These are phyloP conservation scores for Taiwanofungus camphoratus DNA, from an alignment of 1,284 basidiomycete genomes.

Conservation along the genomic window DNA sequence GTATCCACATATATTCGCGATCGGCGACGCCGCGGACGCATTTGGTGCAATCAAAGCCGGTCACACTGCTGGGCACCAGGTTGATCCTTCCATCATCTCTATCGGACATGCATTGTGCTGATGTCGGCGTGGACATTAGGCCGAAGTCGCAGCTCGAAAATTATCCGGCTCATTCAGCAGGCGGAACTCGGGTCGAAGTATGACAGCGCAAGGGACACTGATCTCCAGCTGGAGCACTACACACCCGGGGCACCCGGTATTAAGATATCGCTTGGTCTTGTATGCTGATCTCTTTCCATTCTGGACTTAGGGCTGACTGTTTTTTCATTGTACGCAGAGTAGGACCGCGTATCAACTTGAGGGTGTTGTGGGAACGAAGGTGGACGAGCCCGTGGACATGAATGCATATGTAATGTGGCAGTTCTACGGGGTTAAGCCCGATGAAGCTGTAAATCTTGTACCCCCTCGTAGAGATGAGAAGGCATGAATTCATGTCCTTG, in stretches of 20 bases:
- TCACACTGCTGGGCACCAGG: slow-evolving; percentile 64
- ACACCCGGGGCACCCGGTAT: slow-evolving; percentile 53
- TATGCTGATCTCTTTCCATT: slow-evolving; percentile 20
- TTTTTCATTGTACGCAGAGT: slow-evolving; percentile 12
- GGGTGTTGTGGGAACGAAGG: slow-evolving; percentile 35
- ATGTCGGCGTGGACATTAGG: not conserved
- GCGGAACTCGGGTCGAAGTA: too few relatives aligned
- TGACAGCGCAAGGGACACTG: not conserved
- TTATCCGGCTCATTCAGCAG: not conserved
- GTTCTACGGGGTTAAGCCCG: slow-evolving; percentile 30
- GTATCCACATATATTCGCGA: slow-evolving; percentile 57
- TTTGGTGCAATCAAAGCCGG: slow-evolving; percentile 69
- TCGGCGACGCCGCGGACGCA: slow-evolving; percentile 67
- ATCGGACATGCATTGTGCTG: not conserved
- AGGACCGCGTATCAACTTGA: slow-evolving; percentile 36
- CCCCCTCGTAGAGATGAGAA: not conserved
- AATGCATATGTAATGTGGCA: slow-evolving; percentile 42
- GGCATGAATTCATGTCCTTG: not conserved
- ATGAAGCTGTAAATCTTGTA: slow-evolving; percentile 23
- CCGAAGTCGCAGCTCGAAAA: not conserved
- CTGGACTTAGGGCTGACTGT: slow-evolving; percentile 1
- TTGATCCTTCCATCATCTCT: slow-evolving; percentile 9
- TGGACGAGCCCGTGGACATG: slow-evolving; percentile 41
- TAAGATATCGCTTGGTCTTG: slow-evolving; percentile 65
- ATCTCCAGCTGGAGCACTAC: slow-evolving; percentile 43